These are phyloP conservation scores for Botryotinia convoluta DNA, from an alignment of 2,329 filamentous ascomycete genomes.

Conservation along the genomic window DNA sequence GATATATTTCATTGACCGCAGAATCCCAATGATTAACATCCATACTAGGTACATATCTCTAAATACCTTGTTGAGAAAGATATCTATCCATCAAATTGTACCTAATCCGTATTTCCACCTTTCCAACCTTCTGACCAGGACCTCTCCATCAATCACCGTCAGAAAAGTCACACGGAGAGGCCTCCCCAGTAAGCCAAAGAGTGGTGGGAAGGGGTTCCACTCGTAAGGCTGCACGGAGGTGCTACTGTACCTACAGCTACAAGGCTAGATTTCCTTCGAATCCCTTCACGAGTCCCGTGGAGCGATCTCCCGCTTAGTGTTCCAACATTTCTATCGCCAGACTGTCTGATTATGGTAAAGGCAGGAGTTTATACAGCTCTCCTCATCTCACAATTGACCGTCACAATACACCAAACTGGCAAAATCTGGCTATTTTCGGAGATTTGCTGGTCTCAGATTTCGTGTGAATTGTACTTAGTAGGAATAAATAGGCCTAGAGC, in stretches of 20 bases:
- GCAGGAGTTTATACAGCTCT: conserved; percentile 20
- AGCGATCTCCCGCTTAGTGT: conserved; percentile 18
- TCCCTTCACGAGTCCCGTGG: conserved; percentile 9
- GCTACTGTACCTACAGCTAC: conserved; percentile 5
- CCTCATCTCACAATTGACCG: conserved; percentile 6
- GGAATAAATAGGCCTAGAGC: neutral
- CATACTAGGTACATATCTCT: neutral
- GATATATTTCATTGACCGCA: neutral
- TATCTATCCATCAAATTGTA: neutral
- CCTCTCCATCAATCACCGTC: neutral
- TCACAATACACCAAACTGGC: conserved; percentile 5
- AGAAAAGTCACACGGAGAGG: conserved; percentile 10
- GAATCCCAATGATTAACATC: neutral
- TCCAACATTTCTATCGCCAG: neutral
- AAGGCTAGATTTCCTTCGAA: conserved; percentile 18
- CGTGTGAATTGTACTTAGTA: neutral
- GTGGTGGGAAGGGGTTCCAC: conserved; percentile 17
- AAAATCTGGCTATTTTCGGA: conserved; percentile 1
- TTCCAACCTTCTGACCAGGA: conserved; percentile 15
- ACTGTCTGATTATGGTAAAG: conserved; percentile 15
- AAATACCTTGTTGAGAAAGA: neutral
- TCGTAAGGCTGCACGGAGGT: conserved; percentile 22
- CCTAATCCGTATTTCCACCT: conserved; percentile 4
- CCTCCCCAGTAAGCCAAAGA: neutral
- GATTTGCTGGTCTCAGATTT: neutral